Conservation (phyloP, 305 asterid genomes). For the Withania somnifera region DNA sequence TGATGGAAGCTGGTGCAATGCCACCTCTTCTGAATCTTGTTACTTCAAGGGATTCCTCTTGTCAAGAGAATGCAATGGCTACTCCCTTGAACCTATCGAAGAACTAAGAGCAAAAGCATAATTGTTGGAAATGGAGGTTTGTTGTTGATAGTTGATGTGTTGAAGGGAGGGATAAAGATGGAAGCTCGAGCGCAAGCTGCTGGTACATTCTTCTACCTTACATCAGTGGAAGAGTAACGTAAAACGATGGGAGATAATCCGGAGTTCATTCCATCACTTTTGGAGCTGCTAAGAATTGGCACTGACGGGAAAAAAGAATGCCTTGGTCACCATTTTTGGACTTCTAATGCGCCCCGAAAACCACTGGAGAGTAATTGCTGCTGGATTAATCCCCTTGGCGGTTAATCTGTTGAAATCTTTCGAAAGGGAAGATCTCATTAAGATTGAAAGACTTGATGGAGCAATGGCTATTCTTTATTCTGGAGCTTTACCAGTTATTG, state of each 20-base stretch:
- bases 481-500: slow-evolving; percentile 33
- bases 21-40: slow-evolving; percentile 41
- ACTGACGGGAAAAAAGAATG: slow-evolving; percentile 40
- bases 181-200: slow-evolving; percentile 83
- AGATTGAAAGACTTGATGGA: slow-evolving; percentile 52
- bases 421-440: slow-evolving; percentile 36
- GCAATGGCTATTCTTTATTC: slow-evolving; percentile 41
- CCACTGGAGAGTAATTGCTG: slow-evolving; percentile 38
- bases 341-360: slow-evolving; percentile 51
- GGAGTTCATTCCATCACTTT: slow-evolving; percentile 35
- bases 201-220: slow-evolving; percentile 55
- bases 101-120: slow-evolving; percentile 24
- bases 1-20: slow-evolving; percentile 50
- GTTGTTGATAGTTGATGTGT: slow-evolving; percentile 28
- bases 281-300: slow-evolving; percentile 35
- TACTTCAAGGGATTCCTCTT: slow-evolving; percentile 20
- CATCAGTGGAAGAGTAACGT: slow-evolving; percentile 56
- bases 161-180: slow-evolving; percentile 28
- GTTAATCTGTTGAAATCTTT: slow-evolving; percentile 26
- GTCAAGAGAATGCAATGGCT: slow-evolving; percentile 54
- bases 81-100: slow-evolving; percentile 54
- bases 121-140: slow-evolving; percentile 42
- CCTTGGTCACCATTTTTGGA: slow-evolving; percentile 42
- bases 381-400: slow-evolving; percentile 45
- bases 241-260: slow-evolving; percentile 39